Evolutionary conservation across 306 rosid genomes (phyloP).

Genomic region (Gleditsia sinensis): DNA sequence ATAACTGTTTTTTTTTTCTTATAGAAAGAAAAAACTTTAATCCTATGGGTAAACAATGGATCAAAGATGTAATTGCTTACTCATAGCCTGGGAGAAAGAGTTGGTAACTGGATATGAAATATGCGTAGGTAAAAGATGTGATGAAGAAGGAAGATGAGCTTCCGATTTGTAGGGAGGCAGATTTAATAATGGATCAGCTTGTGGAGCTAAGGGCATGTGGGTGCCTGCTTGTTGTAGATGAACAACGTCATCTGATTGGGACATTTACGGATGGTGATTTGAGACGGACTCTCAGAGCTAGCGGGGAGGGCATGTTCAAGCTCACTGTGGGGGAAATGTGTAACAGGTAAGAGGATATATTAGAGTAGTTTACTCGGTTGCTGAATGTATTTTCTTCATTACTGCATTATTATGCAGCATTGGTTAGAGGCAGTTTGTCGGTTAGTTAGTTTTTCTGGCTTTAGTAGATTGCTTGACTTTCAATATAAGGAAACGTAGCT

Average conservation of each 20-base stretch:
- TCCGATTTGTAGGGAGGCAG: constrained; percentile 81
- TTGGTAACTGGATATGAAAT: constrained; percentile 14
- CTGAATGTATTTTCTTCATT: no score
- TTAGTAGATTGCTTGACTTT: no score
- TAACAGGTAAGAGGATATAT: constrained; percentile 85
- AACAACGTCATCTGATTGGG: constrained; percentile 60
- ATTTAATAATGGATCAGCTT: constrained; percentile 86
- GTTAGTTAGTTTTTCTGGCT: no score
- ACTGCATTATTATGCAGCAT: no score
- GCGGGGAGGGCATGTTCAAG: constrained; percentile 84
- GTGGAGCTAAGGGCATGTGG: constrained; percentile 94
- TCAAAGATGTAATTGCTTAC: not conserved
- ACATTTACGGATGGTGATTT: constrained; percentile 96
- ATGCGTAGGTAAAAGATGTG: constrained; percentile 75
- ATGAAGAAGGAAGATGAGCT: constrained; percentile 92
- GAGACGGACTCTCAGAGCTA: constrained; percentile 89
- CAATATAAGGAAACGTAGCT: no score
- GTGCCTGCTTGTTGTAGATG: constrained; percentile 80
- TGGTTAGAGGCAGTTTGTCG: no score
- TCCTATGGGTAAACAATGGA: no score
- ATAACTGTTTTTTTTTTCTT: no score
- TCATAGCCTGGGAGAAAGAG: not conserved
- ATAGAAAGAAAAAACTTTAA: no score
- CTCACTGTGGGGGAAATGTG: constrained; percentile 89
- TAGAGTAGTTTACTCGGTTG: no score